phyloP scores from a whole-genome alignment of 2,329 filamentous ascomycete genomes.

The Exophiala spinifera region DNA sequence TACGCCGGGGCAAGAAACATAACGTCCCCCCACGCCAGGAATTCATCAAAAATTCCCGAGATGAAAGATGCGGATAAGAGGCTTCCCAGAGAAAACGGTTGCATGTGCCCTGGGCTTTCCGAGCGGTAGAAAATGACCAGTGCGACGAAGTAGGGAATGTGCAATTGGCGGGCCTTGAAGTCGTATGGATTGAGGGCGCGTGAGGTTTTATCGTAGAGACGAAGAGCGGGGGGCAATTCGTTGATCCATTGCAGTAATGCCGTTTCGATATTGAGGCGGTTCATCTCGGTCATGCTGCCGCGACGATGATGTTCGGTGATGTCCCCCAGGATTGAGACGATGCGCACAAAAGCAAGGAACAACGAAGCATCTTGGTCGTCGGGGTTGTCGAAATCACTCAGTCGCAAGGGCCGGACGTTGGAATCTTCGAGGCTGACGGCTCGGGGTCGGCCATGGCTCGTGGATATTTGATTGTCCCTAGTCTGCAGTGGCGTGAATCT shows the following conservation, averaged over 20 bases:
- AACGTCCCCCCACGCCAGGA: slow-evolving; percentile 40
- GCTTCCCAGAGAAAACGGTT: too few species aligned
- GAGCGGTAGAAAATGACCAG: slow-evolving; percentile 34
- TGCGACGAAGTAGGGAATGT: slow-evolving; percentile 18
- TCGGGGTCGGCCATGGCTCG: slow-evolving; percentile 16
- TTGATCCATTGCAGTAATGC: slow-evolving; percentile 24
- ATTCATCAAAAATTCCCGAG: slow-evolving; percentile 43
- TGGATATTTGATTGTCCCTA: slow-evolving; percentile 18
- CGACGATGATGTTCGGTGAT: slow-evolving; percentile 24
- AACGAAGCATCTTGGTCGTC: slow-evolving; percentile 9
- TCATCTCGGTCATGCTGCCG: neutral
- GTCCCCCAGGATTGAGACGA: slow-evolving; percentile 15
- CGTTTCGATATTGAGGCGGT: slow-evolving; percentile 5
- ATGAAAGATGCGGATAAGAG: slow-evolving; percentile 38
- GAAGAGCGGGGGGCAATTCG: slow-evolving; percentile 10
- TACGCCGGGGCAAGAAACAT: slow-evolving; percentile 12
- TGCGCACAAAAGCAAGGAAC: slow-evolving; percentile 13
- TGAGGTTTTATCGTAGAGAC: slow-evolving; percentile 10
- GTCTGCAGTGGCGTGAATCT: slow-evolving; percentile 28
- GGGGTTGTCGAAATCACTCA: slow-evolving; percentile 11
- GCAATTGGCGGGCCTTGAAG: slow-evolving; percentile 16
- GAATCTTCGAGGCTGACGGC: slow-evolving; percentile 14
- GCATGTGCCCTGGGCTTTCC: too few species aligned
- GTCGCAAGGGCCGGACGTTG: slow-evolving; percentile 1
- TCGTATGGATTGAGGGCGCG: slow-evolving; percentile 8